Conservation (phyloP, 495 filamentous ascomycete species). For the Podospora anserina region DNA sequence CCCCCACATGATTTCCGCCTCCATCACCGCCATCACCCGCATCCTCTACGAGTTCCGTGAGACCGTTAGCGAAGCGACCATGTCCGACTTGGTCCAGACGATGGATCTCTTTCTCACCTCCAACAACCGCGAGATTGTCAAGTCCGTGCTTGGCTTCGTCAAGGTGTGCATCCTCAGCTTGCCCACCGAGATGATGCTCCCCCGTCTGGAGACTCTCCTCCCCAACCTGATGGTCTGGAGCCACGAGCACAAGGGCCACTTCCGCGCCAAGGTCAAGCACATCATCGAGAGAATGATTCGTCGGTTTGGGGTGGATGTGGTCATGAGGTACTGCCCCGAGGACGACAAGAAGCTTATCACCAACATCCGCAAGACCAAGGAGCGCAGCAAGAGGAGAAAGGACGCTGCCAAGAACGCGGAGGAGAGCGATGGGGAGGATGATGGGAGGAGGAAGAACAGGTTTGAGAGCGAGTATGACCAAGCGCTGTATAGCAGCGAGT, state of each 20-base stretch:
- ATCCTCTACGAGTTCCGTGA: conserved; percentile 85
- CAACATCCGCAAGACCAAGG: conserved; percentile 91
- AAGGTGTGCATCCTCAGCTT: conserved; percentile 91
- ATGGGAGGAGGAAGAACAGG: conserved; percentile 50
- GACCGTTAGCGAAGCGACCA: conserved; percentile 49
- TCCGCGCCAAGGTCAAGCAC: conserved; percentile 94
- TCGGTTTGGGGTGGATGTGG: conserved; percentile 74
- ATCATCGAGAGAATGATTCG: conserved; percentile 91
- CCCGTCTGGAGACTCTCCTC: conserved; percentile 68
- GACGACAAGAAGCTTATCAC: conserved; percentile 83
- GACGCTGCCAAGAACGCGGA: conserved; percentile 56
- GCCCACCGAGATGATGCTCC: conserved; percentile 68
- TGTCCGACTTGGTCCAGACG: conserved; percentile 80
- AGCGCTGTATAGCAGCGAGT: conserved; percentile 80
- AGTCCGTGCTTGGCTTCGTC: conserved; percentile 87
- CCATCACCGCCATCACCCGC: conserved; percentile 85
- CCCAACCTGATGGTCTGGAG: conserved; percentile 93
- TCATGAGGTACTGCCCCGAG: conserved; percentile 75
- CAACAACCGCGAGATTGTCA: conserved; percentile 94
- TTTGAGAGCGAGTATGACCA: conserved; percentile 94
- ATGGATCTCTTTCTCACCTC: conserved; percentile 92
- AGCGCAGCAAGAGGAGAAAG: conserved; percentile 81
- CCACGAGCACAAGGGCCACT: conserved; percentile 94
- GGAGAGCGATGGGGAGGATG: conserved; percentile 45
- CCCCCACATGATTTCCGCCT: conserved; percentile 93